A percentile compares a stretch with the other conserved stretches of the same genome.
Conservation (phyloP, 441 rosid genomes). For the Erysimum cheiri region DNA sequence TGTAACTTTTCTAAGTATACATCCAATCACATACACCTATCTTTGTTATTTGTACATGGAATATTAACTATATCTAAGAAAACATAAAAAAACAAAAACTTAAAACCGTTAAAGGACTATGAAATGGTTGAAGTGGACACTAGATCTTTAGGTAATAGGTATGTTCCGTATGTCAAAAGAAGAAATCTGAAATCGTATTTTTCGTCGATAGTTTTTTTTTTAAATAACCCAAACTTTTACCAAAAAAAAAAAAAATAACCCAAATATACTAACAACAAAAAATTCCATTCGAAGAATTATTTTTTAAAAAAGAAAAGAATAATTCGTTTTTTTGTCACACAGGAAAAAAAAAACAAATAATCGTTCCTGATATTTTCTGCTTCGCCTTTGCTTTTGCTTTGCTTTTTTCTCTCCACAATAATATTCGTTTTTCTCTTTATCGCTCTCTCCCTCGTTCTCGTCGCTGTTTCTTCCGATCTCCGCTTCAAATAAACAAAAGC, state of each 20-base stretch:
- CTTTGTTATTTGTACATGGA: no score
- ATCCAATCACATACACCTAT: no score
- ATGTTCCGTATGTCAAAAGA: not conserved
- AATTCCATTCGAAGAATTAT: not conserved
- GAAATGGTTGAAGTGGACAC: slow-evolving; percentile 10
- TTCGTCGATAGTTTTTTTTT: not conserved
- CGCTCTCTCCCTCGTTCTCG: slow-evolving; percentile 37
- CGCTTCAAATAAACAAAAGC: slow-evolving; percentile 19
- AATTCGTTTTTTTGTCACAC: not conserved
- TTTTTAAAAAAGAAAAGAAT: not conserved
- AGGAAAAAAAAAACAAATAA: not conserved
- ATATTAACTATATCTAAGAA: no score
- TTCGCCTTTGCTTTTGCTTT: slow-evolving; percentile 24
- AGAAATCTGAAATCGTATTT: slow-evolving; percentile 18
- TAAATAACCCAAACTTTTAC: no score
- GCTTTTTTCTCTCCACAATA: slow-evolving; percentile 1
- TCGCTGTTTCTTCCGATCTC: slow-evolving; percentile 37
- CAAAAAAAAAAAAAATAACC: no score
- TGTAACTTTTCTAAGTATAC: no score
- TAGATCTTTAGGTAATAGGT: not conserved
- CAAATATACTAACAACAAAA: slow-evolving; percentile 22
- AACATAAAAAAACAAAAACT: not conserved
- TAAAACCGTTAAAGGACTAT: not conserved
- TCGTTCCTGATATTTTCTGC: slow-evolving; percentile 43
- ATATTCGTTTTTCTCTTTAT: slow-evolving; percentile 5